Conservation (phyloP, 345 rosid genomes). For the Linum trigynum region DNA sequence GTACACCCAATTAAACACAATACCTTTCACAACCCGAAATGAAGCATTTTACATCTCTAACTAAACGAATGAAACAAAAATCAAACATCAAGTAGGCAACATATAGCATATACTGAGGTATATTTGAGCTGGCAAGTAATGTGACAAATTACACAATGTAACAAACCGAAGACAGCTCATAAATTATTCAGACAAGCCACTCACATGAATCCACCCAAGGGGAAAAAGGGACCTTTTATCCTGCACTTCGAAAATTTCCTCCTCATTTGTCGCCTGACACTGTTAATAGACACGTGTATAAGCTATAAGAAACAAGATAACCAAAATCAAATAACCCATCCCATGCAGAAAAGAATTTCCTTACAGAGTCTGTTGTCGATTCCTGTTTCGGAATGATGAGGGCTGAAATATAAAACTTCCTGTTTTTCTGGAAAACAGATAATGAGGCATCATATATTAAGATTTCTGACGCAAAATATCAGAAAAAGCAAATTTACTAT, state of each 20-base stretch:
- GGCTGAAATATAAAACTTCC: conserved; percentile 77
- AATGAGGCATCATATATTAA: conserved; percentile 15
- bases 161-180: not conserved
- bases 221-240: conserved; percentile 89
- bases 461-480: conserved; percentile 1
- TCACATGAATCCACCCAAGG: conserved; percentile 99
- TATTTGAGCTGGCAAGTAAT: too few relatives aligned
- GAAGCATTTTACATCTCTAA: too few relatives aligned
- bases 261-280: conserved; percentile 97
- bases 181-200: conserved; percentile 14
- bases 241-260: conserved; percentile 96
- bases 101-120: too few relatives aligned
- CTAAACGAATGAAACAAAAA: too few relatives aligned
- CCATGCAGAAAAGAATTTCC: conserved; percentile 15
- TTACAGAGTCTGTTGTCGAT: conserved; percentile 85
- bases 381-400: conserved; percentile 97
- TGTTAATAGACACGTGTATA: conserved; percentile 14
- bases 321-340: conserved; percentile 4
- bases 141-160: not conserved
- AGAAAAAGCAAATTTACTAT: conserved; percentile 3
- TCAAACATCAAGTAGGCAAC: too few relatives aligned
- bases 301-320: not conserved
- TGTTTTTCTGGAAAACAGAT: conserved; percentile 54
- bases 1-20: too few relatives aligned
- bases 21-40: too few relatives aligned